phyloP scores from a whole-genome alignment of 2,329 filamentous ascomycete genomes.

The Dothideomycetes sp. region DNA sequence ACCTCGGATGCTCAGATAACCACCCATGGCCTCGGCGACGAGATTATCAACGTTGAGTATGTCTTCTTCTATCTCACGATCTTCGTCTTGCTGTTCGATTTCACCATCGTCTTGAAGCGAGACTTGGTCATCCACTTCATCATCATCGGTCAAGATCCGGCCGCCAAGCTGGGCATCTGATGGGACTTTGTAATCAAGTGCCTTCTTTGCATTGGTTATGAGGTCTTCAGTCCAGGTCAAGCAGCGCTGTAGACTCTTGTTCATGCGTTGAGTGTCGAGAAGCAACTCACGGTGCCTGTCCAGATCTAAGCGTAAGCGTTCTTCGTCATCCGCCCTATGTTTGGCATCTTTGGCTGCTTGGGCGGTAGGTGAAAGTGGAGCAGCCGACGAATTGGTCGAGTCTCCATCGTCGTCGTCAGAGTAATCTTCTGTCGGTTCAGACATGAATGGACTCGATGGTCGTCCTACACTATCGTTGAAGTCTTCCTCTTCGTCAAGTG shows the following conservation, averaged over 20 bases:
- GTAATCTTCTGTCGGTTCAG: conserved; percentile 8
- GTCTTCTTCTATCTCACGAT: conserved; percentile 5
- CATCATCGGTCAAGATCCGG: conserved; percentile 62
- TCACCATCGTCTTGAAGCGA: conserved; percentile 14
- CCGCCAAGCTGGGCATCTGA: conserved; percentile 76
- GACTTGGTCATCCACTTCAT: conserved; percentile 36
- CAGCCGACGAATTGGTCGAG: conserved; percentile 16
- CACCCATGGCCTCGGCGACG: conserved; percentile 10
- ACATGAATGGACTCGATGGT: conserved; percentile 12
- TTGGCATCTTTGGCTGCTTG: conserved; percentile 32
- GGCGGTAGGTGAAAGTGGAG: conserved; percentile 21
- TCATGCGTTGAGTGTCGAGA: conserved; percentile 86
- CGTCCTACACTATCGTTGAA: conserved; percentile 24
- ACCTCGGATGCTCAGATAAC: conserved; percentile 9
- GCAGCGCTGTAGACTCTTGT: conserved; percentile 84
- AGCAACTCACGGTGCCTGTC: conserved; percentile 81
- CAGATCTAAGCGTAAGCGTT: conserved; percentile 72
- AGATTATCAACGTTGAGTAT: conserved; percentile 16
- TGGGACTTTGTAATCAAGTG: conserved; percentile 69
- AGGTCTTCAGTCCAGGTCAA: conserved; percentile 82
- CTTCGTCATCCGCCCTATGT: conserved; percentile 65
- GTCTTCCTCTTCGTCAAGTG: conserved; percentile 22
- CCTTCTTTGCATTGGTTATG: conserved; percentile 79
- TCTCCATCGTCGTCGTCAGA: conserved; percentile 25
- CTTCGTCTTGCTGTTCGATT: conserved; percentile 8